Conservation (phyloP, 2,329 filamentous ascomycete genomes). For the Aphanocladium album region DNA sequence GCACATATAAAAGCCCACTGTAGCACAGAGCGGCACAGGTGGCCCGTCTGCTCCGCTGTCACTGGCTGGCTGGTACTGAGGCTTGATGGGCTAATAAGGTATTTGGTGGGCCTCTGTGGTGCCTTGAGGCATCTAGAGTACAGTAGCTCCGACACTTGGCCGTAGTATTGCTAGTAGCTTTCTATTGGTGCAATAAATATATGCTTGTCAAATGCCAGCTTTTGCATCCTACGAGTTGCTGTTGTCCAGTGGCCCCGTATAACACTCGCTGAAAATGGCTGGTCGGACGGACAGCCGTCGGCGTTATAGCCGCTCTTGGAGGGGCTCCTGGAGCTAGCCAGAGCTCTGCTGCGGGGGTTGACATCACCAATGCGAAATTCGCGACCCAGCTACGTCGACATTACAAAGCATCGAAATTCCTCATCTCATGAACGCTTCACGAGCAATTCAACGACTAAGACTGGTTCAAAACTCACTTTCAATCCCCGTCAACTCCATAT, state of each 20-base stretch:
- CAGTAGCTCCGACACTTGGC: no score
- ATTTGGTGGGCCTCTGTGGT: no score
- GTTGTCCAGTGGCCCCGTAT: not conserved
- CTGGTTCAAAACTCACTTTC: conserved; percentile 9
- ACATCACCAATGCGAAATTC: conserved; percentile 8
- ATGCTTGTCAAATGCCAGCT: not conserved
- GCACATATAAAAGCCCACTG: not conserved
- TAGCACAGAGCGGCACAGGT: not conserved
- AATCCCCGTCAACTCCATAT: not conserved
- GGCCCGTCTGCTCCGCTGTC: not conserved
- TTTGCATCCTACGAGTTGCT: not conserved
- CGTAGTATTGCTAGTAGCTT: not conserved
- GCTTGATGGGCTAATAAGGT: not conserved
- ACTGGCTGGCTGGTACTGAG: not conserved
- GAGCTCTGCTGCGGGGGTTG: conserved; percentile 10
- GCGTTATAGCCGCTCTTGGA: not conserved
- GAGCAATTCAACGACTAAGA: conserved; percentile 13
- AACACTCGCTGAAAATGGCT: not conserved
- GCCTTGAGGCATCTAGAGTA: no score
- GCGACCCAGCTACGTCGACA: conserved; percentile 1
- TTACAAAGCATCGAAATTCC: conserved; percentile 6
- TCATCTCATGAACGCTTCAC: conserved; percentile 13
- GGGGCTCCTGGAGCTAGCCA: not conserved
- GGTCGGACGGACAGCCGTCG: not conserved
- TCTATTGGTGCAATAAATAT: not conserved